These are phyloP conservation scores for Pseudogymnoascus sp. DNA, from an alignment of 2,329 filamentous ascomycete genomes.

Conservation along the genomic window DNA sequence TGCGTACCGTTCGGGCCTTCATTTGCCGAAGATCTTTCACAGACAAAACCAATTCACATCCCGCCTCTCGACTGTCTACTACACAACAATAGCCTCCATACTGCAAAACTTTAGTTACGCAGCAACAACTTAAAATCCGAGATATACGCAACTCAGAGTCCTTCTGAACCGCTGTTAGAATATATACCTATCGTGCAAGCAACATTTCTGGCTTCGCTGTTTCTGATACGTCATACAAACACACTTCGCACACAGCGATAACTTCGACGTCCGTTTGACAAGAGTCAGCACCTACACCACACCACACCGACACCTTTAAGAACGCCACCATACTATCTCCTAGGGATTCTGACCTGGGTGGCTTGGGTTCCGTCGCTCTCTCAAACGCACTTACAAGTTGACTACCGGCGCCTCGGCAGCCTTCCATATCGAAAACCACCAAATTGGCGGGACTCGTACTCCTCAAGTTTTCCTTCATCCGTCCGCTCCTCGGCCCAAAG, in stretches of 20 bases:
- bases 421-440: slow-evolving; percentile 47
- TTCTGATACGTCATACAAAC: slow-evolving; percentile 1
- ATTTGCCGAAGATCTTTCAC: slow-evolving; percentile 7
- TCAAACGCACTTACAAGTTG: slow-evolving; percentile 8
- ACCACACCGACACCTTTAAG: neutral
- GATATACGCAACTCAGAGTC: slow-evolving; percentile 10
- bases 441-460: slow-evolving; percentile 86
- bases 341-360: neutral
- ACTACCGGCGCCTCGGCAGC: slow-evolving; percentile 27
- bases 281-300: neutral
- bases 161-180: slow-evolving; percentile 3
- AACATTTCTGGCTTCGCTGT: neutral
- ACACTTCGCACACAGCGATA: neutral
- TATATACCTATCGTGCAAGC: neutral
- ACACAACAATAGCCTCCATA: slow-evolving; percentile 7
- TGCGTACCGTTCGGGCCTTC: neutral
- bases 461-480: slow-evolving; percentile 63
- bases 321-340: slow-evolving; percentile 10
- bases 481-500: slow-evolving; percentile 85
- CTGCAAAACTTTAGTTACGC: slow-evolving; percentile 8
- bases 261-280: neutral
- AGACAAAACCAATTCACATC: slow-evolving; percentile 6
- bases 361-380: slow-evolving; percentile 5
- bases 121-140: neutral
- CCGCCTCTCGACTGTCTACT: neutral